Evolutionary conservation across 2,329 filamentous ascomycete species (phyloP), one percentile per base, ranked within the genome.

Genomic region (Paradendryphiella salina): DNA sequence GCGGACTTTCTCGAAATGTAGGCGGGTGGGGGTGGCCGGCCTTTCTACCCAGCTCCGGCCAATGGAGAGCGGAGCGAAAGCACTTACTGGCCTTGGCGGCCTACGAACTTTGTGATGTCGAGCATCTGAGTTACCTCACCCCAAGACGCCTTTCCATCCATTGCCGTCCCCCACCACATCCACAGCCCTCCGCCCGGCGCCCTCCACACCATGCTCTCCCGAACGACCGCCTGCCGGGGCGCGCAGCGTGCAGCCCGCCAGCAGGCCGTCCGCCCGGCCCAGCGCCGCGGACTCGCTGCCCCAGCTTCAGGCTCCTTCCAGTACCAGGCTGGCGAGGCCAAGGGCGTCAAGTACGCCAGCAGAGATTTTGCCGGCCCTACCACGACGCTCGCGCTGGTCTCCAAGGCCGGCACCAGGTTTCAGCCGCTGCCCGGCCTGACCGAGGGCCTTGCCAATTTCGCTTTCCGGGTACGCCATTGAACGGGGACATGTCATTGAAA

Each of bases 361-460:
- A 86, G 93, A 80, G 92, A 97, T 76, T 82, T 90, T 70, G 84
- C 89, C 59, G 90, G 90, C 59, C 89, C 91, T 63, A 96, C 93
- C 56, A 91, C 92, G 56, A 95, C 90, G 71, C 83, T 99, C 63
- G 91, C 92, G 49, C 77, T 99, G 61, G 90, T 99, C 73, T 85
- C 92, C 64, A 96, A 96, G 82, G 94, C 91, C 59, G 94, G 94
- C 70, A 95, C 93, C 60, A 84, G 94, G 76, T 97, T 93, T 77
- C 87, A 99, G 81, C 84, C 89, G 59, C 82, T 89, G 63, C 94
- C 94, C 58, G 94, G 94, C 61, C 83, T 96, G 75, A 88, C 93
- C 60, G 88, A 92, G 72, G 93, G 88, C 52, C 83, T 99, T 63
- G 89, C 94, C 80, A 89, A 90, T 75, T 99, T 95, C 80, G 93